phyloP scores from a whole-genome alignment of 768 basidiomycete genomes.

The Chalciporus sphaerocephalus region DNA sequence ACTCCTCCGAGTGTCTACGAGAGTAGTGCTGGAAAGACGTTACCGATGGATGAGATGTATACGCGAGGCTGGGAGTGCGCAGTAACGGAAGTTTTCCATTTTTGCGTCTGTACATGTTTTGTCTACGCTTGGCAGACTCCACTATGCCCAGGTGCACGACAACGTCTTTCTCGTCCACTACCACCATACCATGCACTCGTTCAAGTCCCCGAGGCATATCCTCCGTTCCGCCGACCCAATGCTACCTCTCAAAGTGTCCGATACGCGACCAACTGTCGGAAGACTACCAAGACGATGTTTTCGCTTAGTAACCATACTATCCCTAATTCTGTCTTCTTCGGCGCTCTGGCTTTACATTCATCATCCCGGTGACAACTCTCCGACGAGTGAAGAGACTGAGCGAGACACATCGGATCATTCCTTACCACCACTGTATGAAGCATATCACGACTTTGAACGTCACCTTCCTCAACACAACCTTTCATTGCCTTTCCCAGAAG shows the following conservation, averaged over 20 bases:
- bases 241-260: constrained; percentile 16
- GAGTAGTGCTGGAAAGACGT: no score
- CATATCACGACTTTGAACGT: constrained; percentile 42
- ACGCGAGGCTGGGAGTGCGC: not conserved
- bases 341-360: constrained; percentile 15
- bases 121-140: not conserved
- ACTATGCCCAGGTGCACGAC: not conserved
- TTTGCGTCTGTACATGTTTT: not conserved
- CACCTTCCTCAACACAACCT: constrained; percentile 43
- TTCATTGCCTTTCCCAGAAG: constrained; percentile 38
- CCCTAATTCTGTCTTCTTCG: constrained; percentile 6
- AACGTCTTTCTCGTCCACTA: not conserved
- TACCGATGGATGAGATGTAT: no score
- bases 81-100: not conserved
- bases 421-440: constrained; percentile 43
- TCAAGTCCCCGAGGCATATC: constrained; percentile 4
- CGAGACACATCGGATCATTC: constrained; percentile 1
- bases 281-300: constrained; percentile 5
- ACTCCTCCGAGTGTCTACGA: no score
- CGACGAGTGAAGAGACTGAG: constrained; percentile 9
- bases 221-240: constrained; percentile 5
- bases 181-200: constrained; percentile 10
- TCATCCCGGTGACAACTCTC: not conserved
- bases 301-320: constrained; percentile 13
- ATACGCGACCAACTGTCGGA: constrained; percentile 3